Evolutionary conservation across 164 flowering plant species (phyloP).

Genomic region (Cinnamomum micranthum): DNA sequence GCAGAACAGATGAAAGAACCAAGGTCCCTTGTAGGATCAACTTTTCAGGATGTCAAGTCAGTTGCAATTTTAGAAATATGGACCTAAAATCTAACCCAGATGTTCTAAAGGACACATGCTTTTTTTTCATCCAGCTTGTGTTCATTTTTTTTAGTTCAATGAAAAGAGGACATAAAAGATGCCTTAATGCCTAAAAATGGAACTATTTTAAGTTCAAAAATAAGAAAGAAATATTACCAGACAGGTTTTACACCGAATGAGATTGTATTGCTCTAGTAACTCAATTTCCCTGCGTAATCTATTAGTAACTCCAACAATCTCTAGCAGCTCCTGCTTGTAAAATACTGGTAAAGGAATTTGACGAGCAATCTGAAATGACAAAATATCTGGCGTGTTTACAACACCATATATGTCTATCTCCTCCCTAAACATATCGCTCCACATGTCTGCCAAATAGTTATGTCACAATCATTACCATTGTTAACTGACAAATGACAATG

Average conservation of each 20-base stretch:
- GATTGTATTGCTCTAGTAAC: conserved; percentile 72
- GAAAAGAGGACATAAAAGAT: neutral
- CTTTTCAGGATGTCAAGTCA: too few relatives aligned
- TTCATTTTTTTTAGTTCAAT: neutral
- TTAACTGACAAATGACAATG: neutral
- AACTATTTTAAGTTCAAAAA: neutral
- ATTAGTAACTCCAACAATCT: conserved; percentile 80
- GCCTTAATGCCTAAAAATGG: neutral
- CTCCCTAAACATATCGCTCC: conserved; percentile 72
- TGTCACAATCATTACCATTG: neutral
- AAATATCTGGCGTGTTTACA: conserved; percentile 67
- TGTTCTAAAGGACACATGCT: neutral
- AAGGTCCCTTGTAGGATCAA: too few relatives aligned
- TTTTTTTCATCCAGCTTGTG: neutral
- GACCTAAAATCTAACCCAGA: too few relatives aligned
- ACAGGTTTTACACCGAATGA: conserved; percentile 73
- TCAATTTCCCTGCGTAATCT: conserved; percentile 85
- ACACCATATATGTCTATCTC: conserved; percentile 64
- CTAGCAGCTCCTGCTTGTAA: conserved; percentile 81
- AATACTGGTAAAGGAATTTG: conserved; percentile 85
- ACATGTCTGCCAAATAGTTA: conserved; percentile 60
- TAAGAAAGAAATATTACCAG: conserved; percentile 38
- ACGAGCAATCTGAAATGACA: conserved; percentile 84
- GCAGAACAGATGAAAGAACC: too few relatives aligned
- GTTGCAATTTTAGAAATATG: too few relatives aligned